A percentile compares a stretch with the other conserved stretches of the same genome.
phyloP scores from a whole-genome alignment of 2,329 filamentous ascomycete species.

The Fusarium tuaranense region DNA sequence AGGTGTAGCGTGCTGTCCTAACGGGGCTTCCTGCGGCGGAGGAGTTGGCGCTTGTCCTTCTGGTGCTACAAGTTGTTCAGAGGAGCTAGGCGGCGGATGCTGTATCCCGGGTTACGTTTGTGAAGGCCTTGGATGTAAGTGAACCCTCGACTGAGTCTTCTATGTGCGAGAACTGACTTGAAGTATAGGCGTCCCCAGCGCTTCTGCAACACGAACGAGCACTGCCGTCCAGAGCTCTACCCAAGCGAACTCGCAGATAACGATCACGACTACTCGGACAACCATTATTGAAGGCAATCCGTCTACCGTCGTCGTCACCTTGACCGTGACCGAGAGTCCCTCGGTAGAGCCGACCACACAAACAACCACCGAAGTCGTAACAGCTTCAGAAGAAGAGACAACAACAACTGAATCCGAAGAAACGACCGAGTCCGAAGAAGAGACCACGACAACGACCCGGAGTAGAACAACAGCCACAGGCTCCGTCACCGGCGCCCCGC shows the following conservation, averaged over 20 bases:
- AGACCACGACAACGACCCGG: slow-evolving; percentile 2
- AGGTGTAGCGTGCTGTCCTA: slow-evolving; percentile 80
- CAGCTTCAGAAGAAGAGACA: slow-evolving; percentile 37
- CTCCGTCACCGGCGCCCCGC: slow-evolving; percentile 54
- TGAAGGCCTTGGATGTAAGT: slow-evolving; percentile 76
- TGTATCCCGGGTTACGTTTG: slow-evolving; percentile 80
- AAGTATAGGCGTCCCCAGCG: slow-evolving; percentile 48
- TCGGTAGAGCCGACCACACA: slow-evolving; percentile 52
- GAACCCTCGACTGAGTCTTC: neutral
- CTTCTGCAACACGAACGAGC: slow-evolving; percentile 43
- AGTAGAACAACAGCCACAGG: slow-evolving; percentile 48
- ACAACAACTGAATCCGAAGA: slow-evolving; percentile 13
- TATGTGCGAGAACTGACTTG: slow-evolving; percentile 12
- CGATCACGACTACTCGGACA: slow-evolving; percentile 55
- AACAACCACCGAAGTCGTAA: slow-evolving; percentile 50
- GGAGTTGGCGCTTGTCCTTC: slow-evolving; percentile 70
- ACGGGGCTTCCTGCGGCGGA: slow-evolving; percentile 72
- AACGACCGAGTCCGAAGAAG: neutral
- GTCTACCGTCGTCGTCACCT: slow-evolving; percentile 56
- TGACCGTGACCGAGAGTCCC: slow-evolving; percentile 54
- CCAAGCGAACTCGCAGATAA: slow-evolving; percentile 36
- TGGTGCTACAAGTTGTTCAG: slow-evolving; percentile 73
- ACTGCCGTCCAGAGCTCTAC: slow-evolving; percentile 36
- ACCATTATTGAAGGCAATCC: slow-evolving; percentile 51
- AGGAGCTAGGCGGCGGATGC: slow-evolving; percentile 77